A percentile compares a stretch with the other conserved stretches of the same genome.
phyloP scores from a whole-genome alignment of 768 basidiomycete species.

The Tulasnella sp. region DNA sequence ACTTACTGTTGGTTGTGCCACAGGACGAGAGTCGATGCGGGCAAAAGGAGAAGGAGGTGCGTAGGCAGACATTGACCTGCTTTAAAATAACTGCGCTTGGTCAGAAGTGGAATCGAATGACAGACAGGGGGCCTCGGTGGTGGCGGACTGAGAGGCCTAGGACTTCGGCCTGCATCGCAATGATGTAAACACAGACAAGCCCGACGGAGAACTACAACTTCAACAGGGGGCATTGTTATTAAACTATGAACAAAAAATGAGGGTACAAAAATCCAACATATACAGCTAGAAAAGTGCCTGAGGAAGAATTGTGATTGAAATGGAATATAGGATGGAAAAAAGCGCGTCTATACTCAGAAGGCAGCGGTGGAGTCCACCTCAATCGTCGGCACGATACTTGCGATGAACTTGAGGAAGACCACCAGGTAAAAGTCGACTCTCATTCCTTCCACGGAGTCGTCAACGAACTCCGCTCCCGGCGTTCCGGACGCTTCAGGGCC shows the following conservation, averaged over 20 bases:
- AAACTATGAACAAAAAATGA: neutral
- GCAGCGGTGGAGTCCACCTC: constrained; percentile 88
- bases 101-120: neutral
- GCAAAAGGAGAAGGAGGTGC: constrained; percentile 14
- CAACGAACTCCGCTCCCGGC: constrained; percentile 33
- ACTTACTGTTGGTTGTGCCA: constrained; percentile 15
- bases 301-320: neutral
- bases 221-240: neutral
- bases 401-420: constrained; percentile 98
- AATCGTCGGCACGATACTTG: constrained; percentile 95
- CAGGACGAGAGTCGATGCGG: constrained; percentile 10
- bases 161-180: neutral
- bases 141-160: neutral
- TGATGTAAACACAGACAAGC: neutral
- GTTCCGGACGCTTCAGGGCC: constrained; percentile 8
- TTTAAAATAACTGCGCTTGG: neutral
- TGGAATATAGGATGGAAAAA: neutral
- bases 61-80: constrained; percentile 5
- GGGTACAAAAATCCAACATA: neutral
- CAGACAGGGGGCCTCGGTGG: neutral
- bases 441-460: constrained; percentile 71
- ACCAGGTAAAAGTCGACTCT: constrained; percentile 97
- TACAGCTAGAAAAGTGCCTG: neutral
- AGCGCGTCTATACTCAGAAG: constrained; percentile 19
- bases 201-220: neutral